Evolutionary conservation across 1,284 basidiomycete species (phyloP).

Genomic region (Ganoderma sinense): DNA sequence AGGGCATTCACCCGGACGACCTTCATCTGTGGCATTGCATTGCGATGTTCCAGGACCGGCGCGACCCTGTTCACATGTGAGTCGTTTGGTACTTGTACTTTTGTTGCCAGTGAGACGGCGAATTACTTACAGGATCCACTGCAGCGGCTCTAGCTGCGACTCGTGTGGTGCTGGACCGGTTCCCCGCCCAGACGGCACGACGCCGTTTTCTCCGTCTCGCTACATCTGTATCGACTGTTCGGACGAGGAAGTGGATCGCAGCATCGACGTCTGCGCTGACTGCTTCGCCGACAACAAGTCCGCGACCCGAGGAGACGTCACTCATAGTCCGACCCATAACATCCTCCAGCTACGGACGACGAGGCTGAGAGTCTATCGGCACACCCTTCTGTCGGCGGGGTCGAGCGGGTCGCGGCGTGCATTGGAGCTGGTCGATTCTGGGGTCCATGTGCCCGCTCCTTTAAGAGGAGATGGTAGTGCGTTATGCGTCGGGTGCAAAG

Average conservation of each 20-base stretch:
- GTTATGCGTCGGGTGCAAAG: neutral
- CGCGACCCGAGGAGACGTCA: neutral
- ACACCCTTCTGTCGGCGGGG: neutral
- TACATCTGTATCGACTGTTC: neutral
- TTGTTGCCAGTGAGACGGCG: neutral
- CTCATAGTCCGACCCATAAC: neutral
- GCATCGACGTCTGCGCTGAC: neutral
- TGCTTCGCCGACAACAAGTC: neutral
- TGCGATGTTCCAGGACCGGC: neutral
- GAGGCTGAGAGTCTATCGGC: neutral
- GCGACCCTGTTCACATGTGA: neutral
- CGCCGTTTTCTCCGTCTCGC: neutral
- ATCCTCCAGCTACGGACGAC: neutral
- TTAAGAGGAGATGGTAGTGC: neutral
- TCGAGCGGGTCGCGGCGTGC: neutral
- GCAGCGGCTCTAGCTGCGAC: neutral
- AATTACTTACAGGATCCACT: neutral
- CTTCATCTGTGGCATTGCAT: slow-evolving; percentile 11
- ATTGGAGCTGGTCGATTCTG: neutral
- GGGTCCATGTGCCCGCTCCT: neutral
- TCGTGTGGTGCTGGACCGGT: neutral
- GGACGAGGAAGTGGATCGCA: neutral
- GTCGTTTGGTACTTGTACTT: neutral
- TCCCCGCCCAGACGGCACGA: neutral
- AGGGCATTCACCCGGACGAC: slow-evolving; percentile 12